Evolutionary conservation across 768 basidiomycete genomes (phyloP), one percentile per base, ranked within the genome.

Genomic region (Collybia sordida): DNA sequence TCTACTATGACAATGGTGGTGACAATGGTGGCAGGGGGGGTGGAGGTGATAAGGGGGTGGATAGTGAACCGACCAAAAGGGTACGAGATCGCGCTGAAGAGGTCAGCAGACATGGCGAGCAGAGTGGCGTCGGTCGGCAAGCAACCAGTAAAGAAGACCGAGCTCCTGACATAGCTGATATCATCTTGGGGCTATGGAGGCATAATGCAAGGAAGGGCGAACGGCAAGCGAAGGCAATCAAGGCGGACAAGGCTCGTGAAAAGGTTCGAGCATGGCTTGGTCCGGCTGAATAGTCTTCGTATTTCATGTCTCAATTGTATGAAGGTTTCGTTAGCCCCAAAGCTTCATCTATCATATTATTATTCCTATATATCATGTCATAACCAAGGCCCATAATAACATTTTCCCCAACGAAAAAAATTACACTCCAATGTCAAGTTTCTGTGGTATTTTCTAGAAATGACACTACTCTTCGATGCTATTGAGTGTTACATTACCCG

Each of bases 121-220:
- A 45, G 21, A 44, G 35, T 35, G 23, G 42, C 25, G 41, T 52
- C 52, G 36, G 40, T 18, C 25, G 15, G 42, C 42, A 43, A 43
- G 42, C 25, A 8, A 25, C 23, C n/a, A 43, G 42, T 42, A 34
- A 35, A 45, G 9, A 41, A 49, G n/a, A n/a, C n/a, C 42, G 51
- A 45, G 25, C 45, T 46, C 49, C 53, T 50, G 50, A 57, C 25
- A 8, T 57, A 50, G 49, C 53, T 42, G 56, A 58, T 44, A 51
- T 57, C 49, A 36, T 57, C 50, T 47, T 52, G 56, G 47, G 18
- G 36, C 52, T 58, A 47, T 58, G 56, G 53, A 55, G 41, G 53
- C 42, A 45, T n/a, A 58, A 58, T 58, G 50, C 56, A 50, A 47
- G 52, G 53, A 47, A 54, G 53, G 41, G 35, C 28, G 38, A 47